Evolutionary conservation across 2,329 filamentous ascomycete species (phyloP), one percentile per base, ranked within the genome.

Genomic region (Stachybotrys chartarum): DNA sequence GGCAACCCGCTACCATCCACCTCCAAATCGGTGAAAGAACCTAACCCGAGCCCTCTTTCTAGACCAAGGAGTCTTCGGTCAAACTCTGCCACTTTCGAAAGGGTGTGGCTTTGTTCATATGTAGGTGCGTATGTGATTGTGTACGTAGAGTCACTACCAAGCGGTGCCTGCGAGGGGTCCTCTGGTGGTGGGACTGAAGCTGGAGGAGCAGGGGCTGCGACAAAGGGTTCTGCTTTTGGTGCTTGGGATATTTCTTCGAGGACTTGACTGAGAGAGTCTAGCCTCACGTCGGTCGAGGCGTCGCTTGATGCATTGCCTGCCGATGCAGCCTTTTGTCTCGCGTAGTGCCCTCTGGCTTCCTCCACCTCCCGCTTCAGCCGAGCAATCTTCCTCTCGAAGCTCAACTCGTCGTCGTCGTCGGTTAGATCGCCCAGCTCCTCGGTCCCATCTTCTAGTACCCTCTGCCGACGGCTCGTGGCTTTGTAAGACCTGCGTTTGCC

Each of bases 81-180:
- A 64, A 99, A 97, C 59, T 94, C 88, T 30, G 92, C 90, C 7
- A 90, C 87, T 69, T 91, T 89, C 39, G 86, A 84, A 42, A 97
- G 78, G 30, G 87, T 83, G 64, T 90, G 87, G 46, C 78, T 85
- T 66, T 87, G 80, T 62, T 86, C 82, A 61, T 85, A 89, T 52
- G 72, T 79, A 49, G 76, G 86, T 35, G 83, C 79, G 61, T 87
- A 87, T 32, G 82, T 85, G 51, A 87, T 74, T 1, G 82, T 86
- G 63, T 87, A 87, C 35, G 81, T 86, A 42, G 81, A 72, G 16
- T 68, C 69, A 54, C 65, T 55, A 52, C 60, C 57, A 48, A 47
- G 31, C 4, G 59, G 59, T 47, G 60, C 59, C 16, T 63, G 63
- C 45, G 61, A 60, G 8, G 58, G 46, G 14, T 60, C 58, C 35